A percentile compares a stretch with the other conserved stretches of the same genome.
Conservation (phyloP, 108 stramenopile species). For the Conticribra guillardii region DNA sequence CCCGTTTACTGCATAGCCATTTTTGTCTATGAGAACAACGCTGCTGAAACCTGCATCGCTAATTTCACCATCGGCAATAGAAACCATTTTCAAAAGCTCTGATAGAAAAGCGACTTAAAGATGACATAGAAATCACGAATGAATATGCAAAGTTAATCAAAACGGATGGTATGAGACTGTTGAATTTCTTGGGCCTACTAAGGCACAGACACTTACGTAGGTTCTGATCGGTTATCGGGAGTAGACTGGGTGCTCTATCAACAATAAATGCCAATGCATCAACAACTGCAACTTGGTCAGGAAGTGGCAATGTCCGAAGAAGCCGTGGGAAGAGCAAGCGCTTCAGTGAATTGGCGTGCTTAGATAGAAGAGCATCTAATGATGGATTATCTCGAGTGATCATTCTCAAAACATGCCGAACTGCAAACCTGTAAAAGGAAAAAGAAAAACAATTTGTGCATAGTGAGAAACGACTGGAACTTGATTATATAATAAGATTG, state of each 20-base stretch:
- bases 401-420: conserved; percentile 58
- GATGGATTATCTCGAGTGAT: conserved; percentile 26
- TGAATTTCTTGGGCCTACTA: too few species aligned
- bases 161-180: too few species aligned
- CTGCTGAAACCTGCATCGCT: conserved; percentile 59
- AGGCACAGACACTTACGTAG: conserved; percentile 33
- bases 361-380: conserved; percentile 24
- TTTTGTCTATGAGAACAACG: conserved; percentile 74
- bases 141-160: too few species aligned
- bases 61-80: conserved; percentile 90
- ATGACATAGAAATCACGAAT: too few species aligned
- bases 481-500: too few species aligned
- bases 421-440: conserved; percentile 54
- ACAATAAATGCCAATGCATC: conserved; percentile 74
- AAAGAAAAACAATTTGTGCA: neutral
- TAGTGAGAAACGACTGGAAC: too few species aligned
- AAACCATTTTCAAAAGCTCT: conserved; percentile 82
- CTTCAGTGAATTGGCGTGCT: conserved; percentile 48
- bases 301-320: conserved; percentile 72
- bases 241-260: conserved; percentile 57
- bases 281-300: conserved; percentile 75
- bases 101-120: conserved; percentile 64
- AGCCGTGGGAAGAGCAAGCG: conserved; percentile 75
- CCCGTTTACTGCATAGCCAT: conserved; percentile 67
- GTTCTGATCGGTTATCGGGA: conserved; percentile 71